phyloP scores from a whole-genome alignment of 768 basidiomycete genomes.

The Porphyrellus cyaneotinctus region DNA sequence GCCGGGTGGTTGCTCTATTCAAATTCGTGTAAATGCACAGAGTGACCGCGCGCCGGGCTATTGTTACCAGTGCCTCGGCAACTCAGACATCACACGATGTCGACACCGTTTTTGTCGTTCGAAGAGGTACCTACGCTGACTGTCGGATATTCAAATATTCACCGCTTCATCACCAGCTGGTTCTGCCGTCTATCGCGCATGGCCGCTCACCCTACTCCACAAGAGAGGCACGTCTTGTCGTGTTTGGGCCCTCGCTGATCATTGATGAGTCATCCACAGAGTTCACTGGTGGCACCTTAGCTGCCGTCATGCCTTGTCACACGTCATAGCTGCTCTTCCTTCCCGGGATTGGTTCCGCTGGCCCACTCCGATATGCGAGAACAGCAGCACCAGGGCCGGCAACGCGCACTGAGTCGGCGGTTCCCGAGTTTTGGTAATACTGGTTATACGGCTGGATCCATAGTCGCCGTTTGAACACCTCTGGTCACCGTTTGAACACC shows the following conservation, averaged over 20 bases:
- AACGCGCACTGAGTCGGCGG: too few species aligned
- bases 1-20: not conserved
- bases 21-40: not conserved
- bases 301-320: slow-evolving; percentile 75
- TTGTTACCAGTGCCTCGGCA: too few species aligned
- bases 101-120: too few species aligned
- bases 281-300: slow-evolving; percentile 71
- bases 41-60: too few species aligned
- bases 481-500: too few species aligned
- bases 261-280: slow-evolving; percentile 45
- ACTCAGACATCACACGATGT: too few species aligned
- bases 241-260: not conserved
- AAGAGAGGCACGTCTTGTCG: slow-evolving; percentile 64
- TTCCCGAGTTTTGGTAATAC: too few species aligned
- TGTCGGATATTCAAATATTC: slow-evolving; percentile 79
- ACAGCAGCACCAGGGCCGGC: too few species aligned
- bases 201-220: slow-evolving; percentile 71
- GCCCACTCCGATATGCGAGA: too few species aligned
- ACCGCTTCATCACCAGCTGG: slow-evolving; percentile 73
- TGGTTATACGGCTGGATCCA: too few species aligned
- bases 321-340: slow-evolving; percentile 81
- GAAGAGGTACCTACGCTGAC: too few species aligned
- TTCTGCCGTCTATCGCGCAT: slow-evolving; percentile 77
- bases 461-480: too few species aligned
- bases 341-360: slow-evolving; percentile 81